Evolutionary conservation across 2,329 filamentous ascomycete genomes (phyloP).

Genomic region (Cordyceps farinosa): DNA sequence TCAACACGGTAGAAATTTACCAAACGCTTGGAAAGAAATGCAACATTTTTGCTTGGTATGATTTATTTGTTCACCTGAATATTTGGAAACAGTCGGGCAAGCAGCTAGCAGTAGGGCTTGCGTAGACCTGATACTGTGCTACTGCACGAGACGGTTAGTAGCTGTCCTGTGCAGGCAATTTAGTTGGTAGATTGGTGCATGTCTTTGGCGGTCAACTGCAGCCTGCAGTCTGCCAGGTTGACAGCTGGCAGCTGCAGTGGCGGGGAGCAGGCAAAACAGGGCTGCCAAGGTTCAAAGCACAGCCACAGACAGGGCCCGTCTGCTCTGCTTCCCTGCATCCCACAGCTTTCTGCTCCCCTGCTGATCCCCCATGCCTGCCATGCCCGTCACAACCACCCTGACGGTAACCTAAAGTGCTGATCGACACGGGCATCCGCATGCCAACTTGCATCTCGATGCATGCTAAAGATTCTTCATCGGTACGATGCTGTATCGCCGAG

Average conservation of each 20-base stretch:
- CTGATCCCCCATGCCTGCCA: neutral
- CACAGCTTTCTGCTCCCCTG: neutral
- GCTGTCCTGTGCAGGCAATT: neutral
- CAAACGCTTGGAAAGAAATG: neutral
- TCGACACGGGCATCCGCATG: neutral
- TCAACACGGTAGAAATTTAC: neutral
- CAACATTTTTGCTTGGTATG: neutral
- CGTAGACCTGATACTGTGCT: neutral
- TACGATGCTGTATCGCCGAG: neutral
- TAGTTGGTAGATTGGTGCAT: too few relatives aligned
- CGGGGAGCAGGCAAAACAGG: neutral
- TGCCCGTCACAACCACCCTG: neutral
- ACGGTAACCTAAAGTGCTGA: neutral
- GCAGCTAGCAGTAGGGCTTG: neutral
- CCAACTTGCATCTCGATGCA: neutral
- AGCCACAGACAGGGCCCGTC: neutral
- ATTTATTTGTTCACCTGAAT: neutral
- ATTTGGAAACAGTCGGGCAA: neutral
- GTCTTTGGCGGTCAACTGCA: too few relatives aligned
- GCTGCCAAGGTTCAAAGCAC: neutral
- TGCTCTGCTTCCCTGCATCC: too few relatives aligned
- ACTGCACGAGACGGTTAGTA: constrained; percentile 1
- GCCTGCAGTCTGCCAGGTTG: neutral
- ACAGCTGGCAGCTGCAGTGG: neutral
- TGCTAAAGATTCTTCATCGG: neutral